These are phyloP conservation scores for Fusarium pilosicola DNA, from an alignment of 2,329 filamentous ascomycete genomes.

Conservation along the genomic window DNA sequence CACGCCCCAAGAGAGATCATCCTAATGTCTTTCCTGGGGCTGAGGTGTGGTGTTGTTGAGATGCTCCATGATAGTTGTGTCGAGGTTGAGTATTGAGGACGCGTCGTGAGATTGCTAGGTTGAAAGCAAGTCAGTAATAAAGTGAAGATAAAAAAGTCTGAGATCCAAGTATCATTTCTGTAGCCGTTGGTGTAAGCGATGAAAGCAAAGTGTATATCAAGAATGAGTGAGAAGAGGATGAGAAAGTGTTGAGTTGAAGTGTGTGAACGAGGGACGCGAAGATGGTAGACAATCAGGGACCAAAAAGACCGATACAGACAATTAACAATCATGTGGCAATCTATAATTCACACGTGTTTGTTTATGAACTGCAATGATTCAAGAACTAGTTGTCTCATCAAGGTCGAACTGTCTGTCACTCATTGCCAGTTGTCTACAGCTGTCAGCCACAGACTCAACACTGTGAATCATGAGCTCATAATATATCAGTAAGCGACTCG, in stretches of 20 bases:
- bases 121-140: background rate
- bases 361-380: background rate
- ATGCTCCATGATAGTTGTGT: background rate
- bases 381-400: background rate
- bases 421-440: background rate
- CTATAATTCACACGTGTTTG: background rate
- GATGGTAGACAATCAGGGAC: background rate
- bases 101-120: background rate
- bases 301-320: background rate
- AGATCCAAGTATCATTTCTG: background rate
- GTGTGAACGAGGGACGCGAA: background rate
- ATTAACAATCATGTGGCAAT: background rate
- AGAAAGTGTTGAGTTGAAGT: background rate
- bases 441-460: background rate
- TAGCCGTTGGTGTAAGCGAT: background rate
- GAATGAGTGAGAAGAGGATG: background rate
- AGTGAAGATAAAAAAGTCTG: background rate
- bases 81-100: background rate
- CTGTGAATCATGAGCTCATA: background rate
- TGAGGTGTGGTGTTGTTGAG: background rate
- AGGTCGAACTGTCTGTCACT: background rate
- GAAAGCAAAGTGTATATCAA: background rate
- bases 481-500: background rate
- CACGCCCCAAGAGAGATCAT: conserved; percentile 38
- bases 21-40: conserved; percentile 23